Conservation (phyloP, 768 basidiomycete species). For the Coprinellus micaceus region DNA sequence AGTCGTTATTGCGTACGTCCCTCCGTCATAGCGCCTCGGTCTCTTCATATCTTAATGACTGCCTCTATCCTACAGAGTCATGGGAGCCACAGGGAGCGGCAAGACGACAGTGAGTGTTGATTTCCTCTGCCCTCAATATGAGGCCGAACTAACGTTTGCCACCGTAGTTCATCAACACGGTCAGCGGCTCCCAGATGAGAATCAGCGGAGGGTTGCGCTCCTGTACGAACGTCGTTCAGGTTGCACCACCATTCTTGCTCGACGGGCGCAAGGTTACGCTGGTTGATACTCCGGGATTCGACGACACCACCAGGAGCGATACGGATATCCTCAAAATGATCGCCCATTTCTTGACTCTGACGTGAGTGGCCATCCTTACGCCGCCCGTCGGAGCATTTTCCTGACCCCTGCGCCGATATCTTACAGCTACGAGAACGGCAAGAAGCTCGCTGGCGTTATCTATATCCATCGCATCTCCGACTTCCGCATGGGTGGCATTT, state of each 20-base stretch:
- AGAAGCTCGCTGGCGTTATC: slow-evolving; percentile 48
- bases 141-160: neutral
- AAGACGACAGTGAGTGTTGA: slow-evolving; percentile 30
- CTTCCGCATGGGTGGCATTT: slow-evolving; percentile 39
- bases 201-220: slow-evolving; percentile 47
- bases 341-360: slow-evolving; percentile 34
- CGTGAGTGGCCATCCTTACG: slow-evolving; percentile 22
- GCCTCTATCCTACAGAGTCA: slow-evolving; percentile 21
- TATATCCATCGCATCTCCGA: slow-evolving; percentile 49
- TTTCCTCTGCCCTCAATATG: neutral
- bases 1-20: slow-evolving; percentile 4
- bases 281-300: slow-evolving; percentile 62
- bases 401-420: neutral
- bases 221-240: slow-evolving; percentile 46
- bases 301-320: slow-evolving; percentile 48
- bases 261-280: slow-evolving; percentile 40
- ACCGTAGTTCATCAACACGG: slow-evolving; percentile 49
- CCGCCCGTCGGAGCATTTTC: neutral
- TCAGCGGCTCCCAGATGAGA: slow-evolving; percentile 45
- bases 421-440: slow-evolving; percentile 28
- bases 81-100: slow-evolving; percentile 39
- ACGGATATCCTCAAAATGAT: slow-evolving; percentile 48
- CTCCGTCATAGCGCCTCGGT: neutral
- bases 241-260: slow-evolving; percentile 38
- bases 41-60: neutral